Evolutionary conservation across 1,284 basidiomycete genomes (phyloP).

Genomic region (Pholiota adiposa): DNA sequence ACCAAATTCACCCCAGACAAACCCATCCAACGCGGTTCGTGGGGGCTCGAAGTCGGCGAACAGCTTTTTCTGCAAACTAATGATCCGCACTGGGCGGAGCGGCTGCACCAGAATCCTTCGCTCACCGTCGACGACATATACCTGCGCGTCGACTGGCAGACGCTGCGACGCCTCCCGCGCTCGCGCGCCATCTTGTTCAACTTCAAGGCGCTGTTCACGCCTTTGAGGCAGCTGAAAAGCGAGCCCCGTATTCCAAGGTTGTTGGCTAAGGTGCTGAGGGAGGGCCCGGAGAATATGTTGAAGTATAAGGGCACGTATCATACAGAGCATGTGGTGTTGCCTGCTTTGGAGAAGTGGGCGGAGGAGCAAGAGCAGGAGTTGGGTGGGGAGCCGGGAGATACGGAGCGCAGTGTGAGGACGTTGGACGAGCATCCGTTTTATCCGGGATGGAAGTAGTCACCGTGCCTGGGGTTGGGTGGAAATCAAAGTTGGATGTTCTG

Average conservation of each 20-base stretch:
- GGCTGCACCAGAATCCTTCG: slow-evolving; percentile 36
- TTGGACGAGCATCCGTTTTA: slow-evolving; percentile 54
- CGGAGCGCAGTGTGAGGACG: slow-evolving; percentile 50
- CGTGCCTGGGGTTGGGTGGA: neutral
- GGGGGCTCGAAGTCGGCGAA: slow-evolving; percentile 51
- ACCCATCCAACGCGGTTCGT: slow-evolving; percentile 56
- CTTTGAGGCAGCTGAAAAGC: slow-evolving; percentile 41
- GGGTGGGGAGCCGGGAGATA: slow-evolving; percentile 37
- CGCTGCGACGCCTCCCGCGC: slow-evolving; percentile 49
- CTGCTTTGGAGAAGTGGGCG: slow-evolving; percentile 47
- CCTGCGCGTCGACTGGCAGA: slow-evolving; percentile 59
- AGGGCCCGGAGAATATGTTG: slow-evolving; percentile 41
- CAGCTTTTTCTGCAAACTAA: slow-evolving; percentile 46
- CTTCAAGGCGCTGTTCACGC: slow-evolving; percentile 56
- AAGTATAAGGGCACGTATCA: slow-evolving; percentile 48
- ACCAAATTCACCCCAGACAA: slow-evolving; percentile 47
- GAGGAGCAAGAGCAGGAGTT: slow-evolving; percentile 50
- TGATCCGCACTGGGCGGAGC: slow-evolving; percentile 37
- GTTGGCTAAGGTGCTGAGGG: slow-evolving; percentile 43
- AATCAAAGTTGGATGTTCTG: too few species aligned
- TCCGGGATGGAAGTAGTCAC: slow-evolving; percentile 43
- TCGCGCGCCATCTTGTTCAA: slow-evolving; percentile 54
- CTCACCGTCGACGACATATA: slow-evolving; percentile 44
- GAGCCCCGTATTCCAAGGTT: slow-evolving; percentile 53
- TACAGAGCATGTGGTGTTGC: slow-evolving; percentile 46